Conservation (phyloP, 257 asterid genomes). For the Fraxinus anomala region DNA sequence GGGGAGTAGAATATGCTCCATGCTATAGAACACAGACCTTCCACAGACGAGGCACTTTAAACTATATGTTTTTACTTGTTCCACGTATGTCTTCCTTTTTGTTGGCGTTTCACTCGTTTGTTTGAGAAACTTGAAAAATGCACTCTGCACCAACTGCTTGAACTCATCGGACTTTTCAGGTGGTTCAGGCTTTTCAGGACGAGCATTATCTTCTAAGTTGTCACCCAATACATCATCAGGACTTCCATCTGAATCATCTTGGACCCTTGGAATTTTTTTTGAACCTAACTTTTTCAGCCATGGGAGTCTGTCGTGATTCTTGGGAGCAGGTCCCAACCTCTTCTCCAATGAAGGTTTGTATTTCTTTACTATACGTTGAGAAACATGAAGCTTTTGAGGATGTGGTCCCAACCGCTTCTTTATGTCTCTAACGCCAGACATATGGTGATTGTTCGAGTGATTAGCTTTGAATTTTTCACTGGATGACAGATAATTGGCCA, state of each 20-base stretch:
- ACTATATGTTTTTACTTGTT: conserved; percentile 53
- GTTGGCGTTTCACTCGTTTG: conserved; percentile 55
- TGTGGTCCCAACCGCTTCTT: conserved; percentile 64
- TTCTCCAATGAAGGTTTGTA: conserved; percentile 50
- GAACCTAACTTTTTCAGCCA: conserved; percentile 48
- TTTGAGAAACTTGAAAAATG: conserved; percentile 66
- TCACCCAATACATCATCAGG: conserved; percentile 40
- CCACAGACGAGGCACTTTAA: conserved; percentile 73
- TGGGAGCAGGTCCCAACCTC: conserved; percentile 56
- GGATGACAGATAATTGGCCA: conserved; percentile 29
- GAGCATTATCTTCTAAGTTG: conserved; percentile 32
- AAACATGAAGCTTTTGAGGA: conserved; percentile 49
- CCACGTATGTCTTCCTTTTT: conserved; percentile 50
- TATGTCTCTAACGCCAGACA: conserved; percentile 49
- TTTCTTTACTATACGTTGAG: conserved; percentile 42
- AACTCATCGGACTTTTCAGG: conserved; percentile 68
- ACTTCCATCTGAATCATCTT: conserved; percentile 36
- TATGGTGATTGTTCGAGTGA: conserved; percentile 27
- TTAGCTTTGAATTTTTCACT: conserved; percentile 34
- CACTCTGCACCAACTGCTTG: conserved; percentile 61
- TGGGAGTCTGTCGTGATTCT: conserved; percentile 42
- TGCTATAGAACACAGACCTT: conserved; percentile 66
- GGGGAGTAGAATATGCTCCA: conserved; percentile 35
- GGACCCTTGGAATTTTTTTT: conserved; percentile 20
- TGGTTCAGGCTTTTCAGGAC: conserved; percentile 50